A percentile compares a stretch with the other conserved stretches of the same genome.
Evolutionary conservation across 1,284 basidiomycete genomes (phyloP).

Genomic region (Pseudozyma sp.): DNA sequence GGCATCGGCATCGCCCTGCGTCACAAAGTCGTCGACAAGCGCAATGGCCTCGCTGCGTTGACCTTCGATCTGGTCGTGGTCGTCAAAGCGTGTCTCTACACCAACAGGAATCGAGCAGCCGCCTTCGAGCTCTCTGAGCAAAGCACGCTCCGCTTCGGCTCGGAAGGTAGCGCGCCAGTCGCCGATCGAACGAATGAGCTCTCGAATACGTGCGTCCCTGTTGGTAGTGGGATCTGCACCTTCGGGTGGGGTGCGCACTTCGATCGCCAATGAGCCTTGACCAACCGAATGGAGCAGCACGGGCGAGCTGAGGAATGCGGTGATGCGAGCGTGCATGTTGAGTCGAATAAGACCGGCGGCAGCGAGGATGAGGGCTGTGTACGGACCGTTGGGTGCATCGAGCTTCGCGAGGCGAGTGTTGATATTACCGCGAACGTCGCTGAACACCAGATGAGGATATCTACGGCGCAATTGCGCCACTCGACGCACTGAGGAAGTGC

Average conservation of each 20-base stretch:
- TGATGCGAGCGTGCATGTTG: constrained; percentile 79
- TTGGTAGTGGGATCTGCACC: constrained; percentile 50
- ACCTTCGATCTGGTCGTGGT: constrained; percentile 61
- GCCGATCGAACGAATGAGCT: constrained; percentile 59
- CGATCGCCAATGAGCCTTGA: constrained; percentile 90
- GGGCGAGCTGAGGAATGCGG: constrained; percentile 78
- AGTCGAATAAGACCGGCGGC: constrained; percentile 91
- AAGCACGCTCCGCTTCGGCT: constrained; percentile 77
- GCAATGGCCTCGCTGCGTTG: constrained; percentile 53
- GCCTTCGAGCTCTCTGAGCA: constrained; percentile 88
- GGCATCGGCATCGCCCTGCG: constrained; percentile 30
- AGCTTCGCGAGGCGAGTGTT: constrained; percentile 88
- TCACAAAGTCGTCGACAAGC: constrained; percentile 46
- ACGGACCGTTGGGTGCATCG: constrained; percentile 85
- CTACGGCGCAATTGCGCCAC: constrained; percentile 88
- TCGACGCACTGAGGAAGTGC: constrained; percentile 91
- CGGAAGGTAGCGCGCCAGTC: constrained; percentile 65
- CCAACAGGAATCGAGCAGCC: constrained; percentile 99
- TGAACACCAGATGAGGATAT: constrained; percentile 83
- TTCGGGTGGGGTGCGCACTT: constrained; percentile 76
- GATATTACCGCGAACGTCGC: constrained; percentile 76
- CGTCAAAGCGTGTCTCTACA: constrained; percentile 73
- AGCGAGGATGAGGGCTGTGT: constrained; percentile 90
- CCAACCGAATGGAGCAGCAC: constrained; percentile 89
- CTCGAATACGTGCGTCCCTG: constrained; percentile 60